Evolutionary conservation across 2,329 filamentous ascomycete genomes (phyloP).

Genomic region (Aspergillus sp.): DNA sequence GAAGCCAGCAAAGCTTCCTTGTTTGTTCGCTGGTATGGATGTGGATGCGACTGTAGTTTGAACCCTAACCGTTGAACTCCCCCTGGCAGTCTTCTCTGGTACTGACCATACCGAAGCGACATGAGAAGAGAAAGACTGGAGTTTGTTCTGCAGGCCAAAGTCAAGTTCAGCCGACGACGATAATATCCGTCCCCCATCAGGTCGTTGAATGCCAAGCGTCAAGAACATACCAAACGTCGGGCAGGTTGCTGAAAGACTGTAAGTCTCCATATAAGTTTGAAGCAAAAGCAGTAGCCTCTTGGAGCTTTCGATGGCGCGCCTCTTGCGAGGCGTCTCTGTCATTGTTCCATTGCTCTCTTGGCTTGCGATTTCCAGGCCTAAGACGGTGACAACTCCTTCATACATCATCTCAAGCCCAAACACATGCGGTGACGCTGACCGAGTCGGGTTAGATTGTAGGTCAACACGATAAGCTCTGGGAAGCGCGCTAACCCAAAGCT

Average conservation of each 20-base stretch:
- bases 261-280: slow-evolving; percentile 34
- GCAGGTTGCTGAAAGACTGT: slow-evolving; percentile 33
- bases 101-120: slow-evolving; percentile 23
- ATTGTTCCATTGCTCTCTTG: slow-evolving; percentile 18
- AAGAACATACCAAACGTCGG: slow-evolving; percentile 38
- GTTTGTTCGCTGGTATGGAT: neutral
- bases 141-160: slow-evolving; percentile 18
- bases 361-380: slow-evolving; percentile 21
- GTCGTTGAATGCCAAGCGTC: slow-evolving; percentile 23
- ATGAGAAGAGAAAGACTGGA: slow-evolving; percentile 23
- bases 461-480: slow-evolving; percentile 25
- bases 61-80: neutral
- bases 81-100: slow-evolving; percentile 5
- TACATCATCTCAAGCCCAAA: slow-evolving; percentile 31
- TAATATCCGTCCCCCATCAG: slow-evolving; percentile 3
- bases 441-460: slow-evolving; percentile 17
- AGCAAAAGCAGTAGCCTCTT: slow-evolving; percentile 30
- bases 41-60: slow-evolving; percentile 3
- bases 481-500: slow-evolving; percentile 26
- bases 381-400: slow-evolving; percentile 18
- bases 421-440: slow-evolving; percentile 24
- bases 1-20: slow-evolving; percentile 3
- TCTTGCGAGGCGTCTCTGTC: slow-evolving; percentile 13
- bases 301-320: slow-evolving; percentile 28
- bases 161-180: slow-evolving; percentile 16